phyloP scores from a whole-genome alignment of 2,329 filamentous ascomycete genomes.

The Penicillium psychrosexuale region DNA sequence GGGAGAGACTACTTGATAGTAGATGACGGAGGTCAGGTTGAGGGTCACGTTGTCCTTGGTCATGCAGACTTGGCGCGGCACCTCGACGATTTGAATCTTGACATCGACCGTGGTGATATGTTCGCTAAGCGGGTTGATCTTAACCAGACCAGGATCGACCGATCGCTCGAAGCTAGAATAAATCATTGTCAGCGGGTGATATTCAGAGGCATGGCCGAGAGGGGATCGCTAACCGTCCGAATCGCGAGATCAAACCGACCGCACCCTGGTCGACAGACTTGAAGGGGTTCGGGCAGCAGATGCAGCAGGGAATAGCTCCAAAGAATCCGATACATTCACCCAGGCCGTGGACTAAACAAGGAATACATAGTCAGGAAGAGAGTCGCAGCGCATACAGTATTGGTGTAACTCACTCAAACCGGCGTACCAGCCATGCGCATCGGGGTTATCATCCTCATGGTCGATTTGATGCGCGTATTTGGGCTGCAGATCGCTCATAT shows the following conservation, averaged over 20 bases:
- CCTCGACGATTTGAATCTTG: conserved; percentile 97
- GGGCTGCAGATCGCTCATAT: conserved; percentile 77
- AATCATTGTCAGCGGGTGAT: conserved; percentile 1
- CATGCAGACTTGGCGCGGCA: conserved; percentile 96
- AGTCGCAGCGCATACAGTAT: neutral
- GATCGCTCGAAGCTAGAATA: conserved; percentile 72
- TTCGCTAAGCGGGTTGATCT: conserved; percentile 95
- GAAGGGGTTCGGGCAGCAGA: conserved; percentile 92
- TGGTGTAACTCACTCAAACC: conserved; percentile 64
- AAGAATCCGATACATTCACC: conserved; percentile 72
- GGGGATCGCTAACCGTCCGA: conserved; percentile 57
- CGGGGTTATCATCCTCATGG: conserved; percentile 63
- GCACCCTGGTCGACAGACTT: conserved; percentile 90
- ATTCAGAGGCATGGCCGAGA: no score
- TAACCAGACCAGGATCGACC: conserved; percentile 93
- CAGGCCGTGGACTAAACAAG: conserved; percentile 62
- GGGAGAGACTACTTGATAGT: conserved; percentile 94
- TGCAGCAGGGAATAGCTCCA: conserved; percentile 86
- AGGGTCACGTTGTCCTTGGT: conserved; percentile 98
- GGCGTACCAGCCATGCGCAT: conserved; percentile 83
- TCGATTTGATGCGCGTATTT: conserved; percentile 67
- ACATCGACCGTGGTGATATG: conserved; percentile 88
- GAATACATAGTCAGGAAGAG: neutral
- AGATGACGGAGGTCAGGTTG: conserved; percentile 92
- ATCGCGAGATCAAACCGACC: conserved; percentile 92